A percentile compares a stretch with the other conserved stretches of the same genome.
These are phyloP conservation scores for Haberlea rhodopensis DNA, from an alignment of 257 asterid genomes.

Conservation along the genomic window DNA sequence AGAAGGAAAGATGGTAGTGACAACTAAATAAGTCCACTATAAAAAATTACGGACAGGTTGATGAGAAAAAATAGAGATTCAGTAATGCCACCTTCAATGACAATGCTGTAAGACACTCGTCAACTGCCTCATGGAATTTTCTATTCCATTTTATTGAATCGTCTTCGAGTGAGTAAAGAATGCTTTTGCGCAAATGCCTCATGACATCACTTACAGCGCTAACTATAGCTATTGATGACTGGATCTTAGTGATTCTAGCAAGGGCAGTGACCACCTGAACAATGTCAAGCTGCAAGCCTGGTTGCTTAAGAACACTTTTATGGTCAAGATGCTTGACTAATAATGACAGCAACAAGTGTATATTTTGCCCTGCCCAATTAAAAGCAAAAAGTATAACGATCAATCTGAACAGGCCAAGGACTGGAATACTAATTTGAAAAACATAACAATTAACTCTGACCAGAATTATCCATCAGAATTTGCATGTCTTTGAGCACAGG, in stretches of 20 bases:
- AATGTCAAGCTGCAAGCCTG: slow-evolving; percentile 86
- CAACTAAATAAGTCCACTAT: not conserved
- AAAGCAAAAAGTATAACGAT: not conserved
- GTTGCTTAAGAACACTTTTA: slow-evolving; percentile 79
- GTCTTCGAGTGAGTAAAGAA: slow-evolving; percentile 73
- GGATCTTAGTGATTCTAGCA: slow-evolving; percentile 61
- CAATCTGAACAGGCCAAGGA: slow-evolving; percentile 10
- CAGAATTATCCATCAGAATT: slow-evolving; percentile 80
- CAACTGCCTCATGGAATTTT: slow-evolving; percentile 71
- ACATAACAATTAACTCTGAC: slow-evolving; percentile 33
- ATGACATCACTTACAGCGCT: slow-evolving; percentile 85
- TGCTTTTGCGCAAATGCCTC: slow-evolving; percentile 93
- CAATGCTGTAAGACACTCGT: slow-evolving; percentile 79
- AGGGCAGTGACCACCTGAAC: slow-evolving; percentile 71
- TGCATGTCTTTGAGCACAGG: slow-evolving; percentile 94
- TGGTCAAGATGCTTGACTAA: slow-evolving; percentile 95
- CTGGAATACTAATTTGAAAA: slow-evolving; percentile 5
- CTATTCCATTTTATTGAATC: slow-evolving; percentile 72
- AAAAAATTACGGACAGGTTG: not conserved
- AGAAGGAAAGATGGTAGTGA: not conserved
- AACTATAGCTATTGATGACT: slow-evolving; percentile 73
- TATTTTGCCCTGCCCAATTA: slow-evolving; percentile 65
- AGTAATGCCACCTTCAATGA: slow-evolving; percentile 56
- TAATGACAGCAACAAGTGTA: slow-evolving; percentile 76
- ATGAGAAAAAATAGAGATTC: not conserved